Conservation (phyloP, 805 yeast species). For the Metschnikowia borealis region DNA sequence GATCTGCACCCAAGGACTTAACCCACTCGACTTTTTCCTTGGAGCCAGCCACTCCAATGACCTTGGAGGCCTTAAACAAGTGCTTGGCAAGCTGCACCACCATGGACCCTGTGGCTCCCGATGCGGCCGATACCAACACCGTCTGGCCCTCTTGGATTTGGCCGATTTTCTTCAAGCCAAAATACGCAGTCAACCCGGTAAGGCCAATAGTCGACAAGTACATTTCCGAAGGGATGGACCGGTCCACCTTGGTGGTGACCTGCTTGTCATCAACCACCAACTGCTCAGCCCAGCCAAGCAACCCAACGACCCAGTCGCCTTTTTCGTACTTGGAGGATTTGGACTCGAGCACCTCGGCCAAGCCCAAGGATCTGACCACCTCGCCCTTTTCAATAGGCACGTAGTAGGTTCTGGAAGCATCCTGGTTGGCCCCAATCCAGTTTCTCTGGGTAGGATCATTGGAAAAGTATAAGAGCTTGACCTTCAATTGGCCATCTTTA, state of each 20-base stretch:
- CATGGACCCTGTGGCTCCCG: conserved; percentile 70
- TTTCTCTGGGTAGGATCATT: conserved; percentile 62
- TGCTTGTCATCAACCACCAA: conserved; percentile 27
- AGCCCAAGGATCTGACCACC: conserved; percentile 43
- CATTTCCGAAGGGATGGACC: conserved; percentile 34
- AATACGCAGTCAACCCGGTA: conserved; percentile 60
- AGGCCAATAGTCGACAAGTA: conserved; percentile 50
- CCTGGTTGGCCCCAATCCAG: conserved; percentile 43
- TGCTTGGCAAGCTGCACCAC: conserved; percentile 55
- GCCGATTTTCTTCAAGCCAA: conserved; percentile 49
- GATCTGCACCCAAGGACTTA: conserved; percentile 51
- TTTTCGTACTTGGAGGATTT: conserved; percentile 34
- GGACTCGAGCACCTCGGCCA: conserved; percentile 50
- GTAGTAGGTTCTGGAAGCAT: conserved; percentile 28
- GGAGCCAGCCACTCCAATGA: conserved; percentile 64
- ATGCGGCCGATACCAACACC: conserved; percentile 58
- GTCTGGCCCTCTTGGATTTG: conserved; percentile 42
- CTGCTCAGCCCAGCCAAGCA: conserved; percentile 48
- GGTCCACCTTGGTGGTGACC: conserved; percentile 28
- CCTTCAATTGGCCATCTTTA: conserved; percentile 38
- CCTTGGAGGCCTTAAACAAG: conserved; percentile 48
- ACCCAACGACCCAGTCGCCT: conserved; percentile 43
- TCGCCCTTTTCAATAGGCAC: conserved; percentile 42
- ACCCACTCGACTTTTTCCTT: conserved; percentile 51
- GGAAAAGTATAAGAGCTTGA: conserved; percentile 46